Evolutionary conservation across 495 filamentous ascomycete genomes (phyloP), one percentile per base, ranked within the genome.

Genomic region (Penicillium coprophilum): DNA sequence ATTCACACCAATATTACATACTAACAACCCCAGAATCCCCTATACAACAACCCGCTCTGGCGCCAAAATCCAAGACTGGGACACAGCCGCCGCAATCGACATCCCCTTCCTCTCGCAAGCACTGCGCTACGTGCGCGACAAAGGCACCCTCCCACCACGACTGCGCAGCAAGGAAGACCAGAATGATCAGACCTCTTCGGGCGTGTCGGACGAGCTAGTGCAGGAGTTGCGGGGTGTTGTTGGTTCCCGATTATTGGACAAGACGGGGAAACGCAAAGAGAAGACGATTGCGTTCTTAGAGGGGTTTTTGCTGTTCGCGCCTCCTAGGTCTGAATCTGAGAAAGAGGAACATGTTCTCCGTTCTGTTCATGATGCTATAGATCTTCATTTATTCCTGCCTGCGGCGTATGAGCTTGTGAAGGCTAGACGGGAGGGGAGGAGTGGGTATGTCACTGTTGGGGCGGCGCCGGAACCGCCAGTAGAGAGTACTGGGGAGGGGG

Each of bases 381-480:
- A 96, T 64, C 65, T 92, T 15, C 86, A 82, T 57, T 71, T 97
- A 10, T 90, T 98, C 57, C 71, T 97, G 9, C 81, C 84, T 0
- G 86, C 86, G 1, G 73, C 78, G 21, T 84, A 82, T 45, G 67
- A 64, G 1, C 74, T 75, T 23, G 88, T 87, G 0, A 89, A 88
- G 61, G 62, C 62, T 24, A 75, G 94, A 9, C 71, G 94, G 32
- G 88, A 89, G 65, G 81, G 82, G 3, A 75, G 94, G 64, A 84
- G 76, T 60, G 91, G 90, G 32, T 98, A 97, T 77, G 90, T 92
- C 21, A 97, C 91, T 21, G 76, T 89, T 49, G 88, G 76, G 31
- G 63, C 72, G n/a, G 71, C 67, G 53, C 73, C 70, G 34, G 40
- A 56, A 31, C 44, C 60, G 12, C 50, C 58, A 11, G 34, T 50